Evolutionary conservation across 176 grass and related monocot species (phyloP), one percentile per base, ranked within the genome.

Genomic region (Zea luxurians): DNA sequence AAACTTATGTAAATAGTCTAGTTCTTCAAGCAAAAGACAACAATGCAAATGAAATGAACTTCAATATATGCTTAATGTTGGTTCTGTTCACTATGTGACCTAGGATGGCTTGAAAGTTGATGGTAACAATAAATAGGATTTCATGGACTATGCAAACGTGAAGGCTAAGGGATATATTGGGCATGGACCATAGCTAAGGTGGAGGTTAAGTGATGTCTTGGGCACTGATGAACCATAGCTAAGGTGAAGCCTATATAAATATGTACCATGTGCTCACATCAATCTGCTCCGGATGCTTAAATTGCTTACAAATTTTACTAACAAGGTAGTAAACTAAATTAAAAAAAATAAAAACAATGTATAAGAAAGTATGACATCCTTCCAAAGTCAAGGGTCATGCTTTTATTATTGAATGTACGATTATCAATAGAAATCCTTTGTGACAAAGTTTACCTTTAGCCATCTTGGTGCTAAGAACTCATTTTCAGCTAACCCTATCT

Each of bases 401-500:
- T 63, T 36, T 12, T 37, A 37, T 49, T 47, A 44, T 84, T 50
- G 13, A 4, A 17, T 62, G 0, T 48, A 61, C 4, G 34, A 11
- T 69, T 37, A 15, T 63, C 4, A 68, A 68, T 27, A 35, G 2
- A 10, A 20, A 20, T 10, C 17, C 8, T 27, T 27, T 11, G 7
- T 60, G 8, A 11, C n/a, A 52, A 68, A 61, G 12, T 46, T 66
- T 76, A 97, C 93, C 88, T 90, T 84, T 53, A 82, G 65, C 90
- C 93, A 97, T 92, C 90, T 83, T 62, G 85, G 77, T 86, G 93
- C 74, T 44, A 78, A 76, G 82, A 97, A 97, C 79, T 97, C 93
- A 81, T 90, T 97, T 82, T 80, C 68, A 79, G 90, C 68, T 57
- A 97, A 75, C 42, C 79, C 83, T 84, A 97, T 90, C 76, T 97